These are phyloP conservation scores for Ochetophila trinervis DNA, from an alignment of 306 rosid genomes.

Conservation along the genomic window DNA sequence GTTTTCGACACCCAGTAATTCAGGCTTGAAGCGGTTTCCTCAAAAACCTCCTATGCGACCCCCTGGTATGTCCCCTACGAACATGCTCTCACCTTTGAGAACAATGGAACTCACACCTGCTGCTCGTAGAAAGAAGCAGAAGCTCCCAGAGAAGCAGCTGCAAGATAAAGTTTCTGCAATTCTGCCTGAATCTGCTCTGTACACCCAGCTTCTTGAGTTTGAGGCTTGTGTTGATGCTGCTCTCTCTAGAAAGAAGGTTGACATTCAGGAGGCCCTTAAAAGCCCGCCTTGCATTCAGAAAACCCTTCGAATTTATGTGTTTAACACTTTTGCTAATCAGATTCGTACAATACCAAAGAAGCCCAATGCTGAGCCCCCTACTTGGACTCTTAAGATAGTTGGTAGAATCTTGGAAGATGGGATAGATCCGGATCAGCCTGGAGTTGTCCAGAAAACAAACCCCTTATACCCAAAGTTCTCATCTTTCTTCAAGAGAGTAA, in stretches of 20 bases:
- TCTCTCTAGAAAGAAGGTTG: constrained; percentile 88
- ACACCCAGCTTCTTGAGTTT: constrained; percentile 96
- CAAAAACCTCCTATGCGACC: constrained; percentile 90
- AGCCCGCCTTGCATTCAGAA: constrained; percentile 82
- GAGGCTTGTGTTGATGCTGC: constrained; percentile 92
- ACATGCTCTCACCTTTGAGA: constrained; percentile 59
- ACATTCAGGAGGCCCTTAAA: constrained; percentile 95
- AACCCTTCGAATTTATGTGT: constrained; percentile 89
- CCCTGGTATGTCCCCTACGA: constrained; percentile 54
- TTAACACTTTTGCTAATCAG: constrained; percentile 89
- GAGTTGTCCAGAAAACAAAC: constrained; percentile 72
- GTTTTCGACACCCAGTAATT: constrained; percentile 46
- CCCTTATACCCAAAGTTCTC: constrained; percentile 86
- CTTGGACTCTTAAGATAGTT: constrained; percentile 92
- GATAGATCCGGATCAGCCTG: constrained; percentile 95
- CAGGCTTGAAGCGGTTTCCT: constrained; percentile 59
- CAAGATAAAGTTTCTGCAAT: constrained; percentile 90
- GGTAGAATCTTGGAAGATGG: constrained; percentile 98
- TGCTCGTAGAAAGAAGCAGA: constrained; percentile 83
- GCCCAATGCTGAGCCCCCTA: constrained; percentile 87
- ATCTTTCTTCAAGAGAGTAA: constrained; percentile 83
- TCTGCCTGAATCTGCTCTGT: constrained; percentile 82
- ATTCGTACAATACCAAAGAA: constrained; percentile 68
- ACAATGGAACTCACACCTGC: constrained; percentile 81
- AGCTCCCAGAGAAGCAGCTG: constrained; percentile 88